Base-by-base conservation (phyloP, 768 basidiomycete species). In the Termitomyces sp. region DNA sequence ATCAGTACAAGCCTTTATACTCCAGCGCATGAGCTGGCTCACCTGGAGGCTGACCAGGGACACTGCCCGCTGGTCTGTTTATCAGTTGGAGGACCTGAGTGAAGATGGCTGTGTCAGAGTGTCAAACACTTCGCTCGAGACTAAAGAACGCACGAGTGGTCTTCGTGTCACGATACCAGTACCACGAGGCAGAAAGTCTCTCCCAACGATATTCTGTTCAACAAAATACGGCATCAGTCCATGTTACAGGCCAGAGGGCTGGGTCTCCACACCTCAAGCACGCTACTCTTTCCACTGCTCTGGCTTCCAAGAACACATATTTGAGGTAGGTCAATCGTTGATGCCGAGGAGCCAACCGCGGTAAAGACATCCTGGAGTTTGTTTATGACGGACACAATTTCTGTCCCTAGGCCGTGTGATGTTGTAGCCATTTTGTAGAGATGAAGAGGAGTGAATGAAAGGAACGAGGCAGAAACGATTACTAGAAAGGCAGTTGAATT, bases 151-250 rank as follows among this genome's bases (percentile, higher is more conserved):
- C 71, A 96, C 95, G 74, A 99, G 77, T 56, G 97, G 97, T 70
- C 97, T 85, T 69, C 96, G 85, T 52, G 96, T 98, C 73, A 99
- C 96, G 68, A 99, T 99, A 74, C 96, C 96, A 56, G 94, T 92
- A 71, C 97, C 97, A 80, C 97, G 91, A 74, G 97, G 97, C 69
- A 99, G 72, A 80, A 99, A 99, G 73, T 99, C 97, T 64, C 96
- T 85, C 58, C 97, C 97, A 56, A 98, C 95, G 64, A 98, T 94
- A 76, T 98, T 97, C 94, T 96, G 64, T 28, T 51, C 50, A 56
- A 47, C 7, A 57, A 33, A 46, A 43, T 24, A 55, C 12, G 12
- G 43, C 56, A 62, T 65, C 53, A 60, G 35, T 48, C 55, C 22
- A 57, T 42, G 49, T 48, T 35, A 8, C 42, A 22, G 13, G 33